Evolutionary conservation across 202 grass and related monocot species (phyloP), one percentile per base, ranked within the genome.

Genomic region (Schoenoplectus tabernaemontani): DNA sequence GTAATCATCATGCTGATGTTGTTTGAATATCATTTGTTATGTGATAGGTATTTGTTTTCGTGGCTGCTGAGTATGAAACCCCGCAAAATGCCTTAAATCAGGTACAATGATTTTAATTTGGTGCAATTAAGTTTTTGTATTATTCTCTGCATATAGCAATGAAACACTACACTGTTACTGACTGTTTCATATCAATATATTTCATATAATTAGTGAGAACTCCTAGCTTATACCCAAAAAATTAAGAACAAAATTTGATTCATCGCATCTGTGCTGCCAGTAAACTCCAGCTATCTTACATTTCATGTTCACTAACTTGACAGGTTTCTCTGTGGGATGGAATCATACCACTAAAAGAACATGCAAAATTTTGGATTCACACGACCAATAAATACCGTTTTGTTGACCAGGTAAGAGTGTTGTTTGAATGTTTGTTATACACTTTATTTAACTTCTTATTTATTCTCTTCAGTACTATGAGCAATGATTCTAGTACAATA

Each of bases 301-400:
- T 47, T 56, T 78, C 56, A 15, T 79, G n/a, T 80, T 59, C 17
- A 53, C 86, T 64, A 34, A 59, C 80, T 59, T 79, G 7, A 11
- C 86, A 98, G 91, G 91, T 95, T 83, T 98, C 96, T 26, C 86
- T 99, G 42, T 99, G 96, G 96, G 96, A 99, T 89, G 96, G 91
- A 82, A 99, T 99, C 19, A 99, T 99, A 95, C 91, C 90, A 41
- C 78, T 86, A 38, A 99, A 92, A 80, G 91, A 95, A 64, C 88
- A 95, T 11, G 87, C 96, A 8, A 89, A 91, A 70, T 99, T 99
- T 78, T 84, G 89, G 86, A 95, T 92, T 79, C 96, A 95, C 79
- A 95, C 91, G 22, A 94, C 96, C 84, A 98, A 98, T 56, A 98
- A 98, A 57, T 98, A 98, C 78, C 93, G 96, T 68, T 95, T 92